Conservation (phyloP, 352 stramenopile species). For the Plasmopara halstedii region DNA sequence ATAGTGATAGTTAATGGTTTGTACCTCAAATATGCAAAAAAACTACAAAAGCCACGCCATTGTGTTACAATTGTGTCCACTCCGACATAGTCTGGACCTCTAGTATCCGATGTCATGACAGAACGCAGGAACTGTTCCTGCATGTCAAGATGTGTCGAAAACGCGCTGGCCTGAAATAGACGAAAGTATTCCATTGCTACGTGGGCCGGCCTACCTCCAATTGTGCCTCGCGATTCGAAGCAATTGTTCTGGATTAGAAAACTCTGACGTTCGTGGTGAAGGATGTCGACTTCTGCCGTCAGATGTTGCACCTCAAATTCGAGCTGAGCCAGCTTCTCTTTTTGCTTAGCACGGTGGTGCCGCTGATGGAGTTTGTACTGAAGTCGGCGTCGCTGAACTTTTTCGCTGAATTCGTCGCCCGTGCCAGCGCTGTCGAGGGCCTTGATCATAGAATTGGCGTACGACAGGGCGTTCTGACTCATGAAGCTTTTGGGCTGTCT, state of each 20-base stretch:
- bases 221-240: slow-evolving; percentile 24
- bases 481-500: not conserved
- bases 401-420: slow-evolving; percentile 33
- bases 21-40: slow-evolving; percentile 43
- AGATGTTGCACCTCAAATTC: slow-evolving; percentile 38
- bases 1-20: slow-evolving; percentile 23
- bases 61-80: slow-evolving; percentile 44
- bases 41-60: slow-evolving; percentile 38
- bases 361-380: slow-evolving; percentile 73
- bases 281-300: slow-evolving; percentile 26
- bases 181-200: slow-evolving; percentile 49
- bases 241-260: slow-evolving; percentile 28
- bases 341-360: slow-evolving; percentile 58
- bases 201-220: slow-evolving; percentile 20
- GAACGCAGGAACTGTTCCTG: slow-evolving; percentile 51
- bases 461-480: slow-evolving; percentile 13
- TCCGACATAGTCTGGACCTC: slow-evolving; percentile 45
- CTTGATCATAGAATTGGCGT: slow-evolving; percentile 2
- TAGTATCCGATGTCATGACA: slow-evolving; percentile 33
- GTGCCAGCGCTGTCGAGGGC: not conserved
- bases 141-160: slow-evolving; percentile 10
- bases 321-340: slow-evolving; percentile 35
- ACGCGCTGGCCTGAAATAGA: slow-evolving; percentile 40
- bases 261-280: slow-evolving; percentile 24
- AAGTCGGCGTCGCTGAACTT: slow-evolving; percentile 34